These are phyloP conservation scores for Eimeria falciformis DNA, from an alignment of 169 alveolate species.

Conservation along the genomic window DNA sequence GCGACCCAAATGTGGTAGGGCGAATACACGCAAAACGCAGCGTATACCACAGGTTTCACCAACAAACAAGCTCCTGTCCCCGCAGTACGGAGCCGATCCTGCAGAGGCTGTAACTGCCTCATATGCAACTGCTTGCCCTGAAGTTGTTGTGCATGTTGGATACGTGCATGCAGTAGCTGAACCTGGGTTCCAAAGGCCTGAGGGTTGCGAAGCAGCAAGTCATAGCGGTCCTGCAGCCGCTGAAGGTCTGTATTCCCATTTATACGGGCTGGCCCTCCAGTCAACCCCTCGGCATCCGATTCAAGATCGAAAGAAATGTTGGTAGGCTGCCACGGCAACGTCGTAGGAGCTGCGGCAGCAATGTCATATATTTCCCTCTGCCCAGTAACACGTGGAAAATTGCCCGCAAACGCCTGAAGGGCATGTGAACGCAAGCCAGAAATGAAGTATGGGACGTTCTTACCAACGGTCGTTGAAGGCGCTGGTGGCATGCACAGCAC, in stretches of 20 bases:
- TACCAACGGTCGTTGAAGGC: not conserved
- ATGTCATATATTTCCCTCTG: not conserved
- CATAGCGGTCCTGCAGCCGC: slow-evolving; percentile 61
- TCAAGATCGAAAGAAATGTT: too few species aligned
- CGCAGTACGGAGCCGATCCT: slow-evolving; percentile 50
- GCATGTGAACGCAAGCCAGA: not conserved
- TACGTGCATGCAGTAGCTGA: slow-evolving; percentile 38
- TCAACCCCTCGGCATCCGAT: not conserved
- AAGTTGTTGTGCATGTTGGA: slow-evolving; percentile 26
- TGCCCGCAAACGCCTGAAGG: not conserved
- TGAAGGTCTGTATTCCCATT: slow-evolving; percentile 23
- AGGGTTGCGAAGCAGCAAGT: slow-evolving; percentile 62
- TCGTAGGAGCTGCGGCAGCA: not conserved
- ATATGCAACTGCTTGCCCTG: not conserved
- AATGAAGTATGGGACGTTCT: not conserved
- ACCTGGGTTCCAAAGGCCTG: slow-evolving; percentile 32
- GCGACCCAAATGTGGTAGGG: slow-evolving; percentile 38
- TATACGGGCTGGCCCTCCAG: not conserved
- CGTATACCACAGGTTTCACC: slow-evolving; percentile 58
- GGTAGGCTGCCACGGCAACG: not conserved
- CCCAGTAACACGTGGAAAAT: not conserved
- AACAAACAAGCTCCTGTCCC: slow-evolving; percentile 49
- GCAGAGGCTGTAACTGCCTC: slow-evolving; percentile 41
- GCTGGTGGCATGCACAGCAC: not conserved
- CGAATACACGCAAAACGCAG: slow-evolving; percentile 52